Percentiles rank a stretch among this genome's conserved stretches.
Evolutionary conservation across 768 basidiomycete species (phyloP).

Genomic region (Lactarius sp.): DNA sequence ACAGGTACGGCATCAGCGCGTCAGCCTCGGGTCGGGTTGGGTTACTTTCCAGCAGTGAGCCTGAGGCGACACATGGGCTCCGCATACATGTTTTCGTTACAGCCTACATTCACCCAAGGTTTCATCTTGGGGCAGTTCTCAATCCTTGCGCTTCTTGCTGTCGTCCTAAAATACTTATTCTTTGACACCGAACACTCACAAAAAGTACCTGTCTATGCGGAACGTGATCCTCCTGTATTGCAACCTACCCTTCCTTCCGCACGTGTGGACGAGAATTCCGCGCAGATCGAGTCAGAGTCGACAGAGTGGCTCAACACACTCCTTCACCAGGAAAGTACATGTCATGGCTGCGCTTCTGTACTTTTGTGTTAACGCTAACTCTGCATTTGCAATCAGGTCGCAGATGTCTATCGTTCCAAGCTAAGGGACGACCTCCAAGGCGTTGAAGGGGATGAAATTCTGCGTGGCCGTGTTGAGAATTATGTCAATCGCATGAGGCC

Average conservation of each 20-base stretch:
- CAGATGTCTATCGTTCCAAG: constrained; percentile 71
- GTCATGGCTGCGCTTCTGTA: background rate
- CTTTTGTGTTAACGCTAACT: background rate
- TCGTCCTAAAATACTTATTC: constrained; percentile 93
- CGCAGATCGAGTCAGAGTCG: constrained; percentile 52
- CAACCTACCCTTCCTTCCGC: background rate
- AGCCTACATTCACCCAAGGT: constrained; percentile 93
- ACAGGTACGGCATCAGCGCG: background rate
- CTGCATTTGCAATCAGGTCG: constrained; percentile 36
- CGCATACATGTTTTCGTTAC: constrained; percentile 65
- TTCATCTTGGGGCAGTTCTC: constrained; percentile 90
- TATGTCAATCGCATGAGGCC: constrained; percentile 79
- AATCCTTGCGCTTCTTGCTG: constrained; percentile 65
- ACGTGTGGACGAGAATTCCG: constrained; percentile 9
- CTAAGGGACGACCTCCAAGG: constrained; percentile 66
- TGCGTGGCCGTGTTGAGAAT: constrained; percentile 70
- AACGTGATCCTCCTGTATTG: constrained; percentile 7
- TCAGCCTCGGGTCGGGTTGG: background rate
- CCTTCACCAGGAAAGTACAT: constrained; percentile 61
- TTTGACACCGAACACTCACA: constrained; percentile 68
- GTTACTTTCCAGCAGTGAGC: background rate
- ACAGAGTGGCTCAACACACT: constrained; percentile 90
- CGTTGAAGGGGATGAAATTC: constrained; percentile 76
- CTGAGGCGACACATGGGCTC: constrained; percentile 18
- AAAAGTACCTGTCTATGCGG: constrained; percentile 44